Evolutionary conservation across 106 monocot species (phyloP), one percentile per base, ranked within the genome.

Genomic region (Agapanthus africanus): DNA sequence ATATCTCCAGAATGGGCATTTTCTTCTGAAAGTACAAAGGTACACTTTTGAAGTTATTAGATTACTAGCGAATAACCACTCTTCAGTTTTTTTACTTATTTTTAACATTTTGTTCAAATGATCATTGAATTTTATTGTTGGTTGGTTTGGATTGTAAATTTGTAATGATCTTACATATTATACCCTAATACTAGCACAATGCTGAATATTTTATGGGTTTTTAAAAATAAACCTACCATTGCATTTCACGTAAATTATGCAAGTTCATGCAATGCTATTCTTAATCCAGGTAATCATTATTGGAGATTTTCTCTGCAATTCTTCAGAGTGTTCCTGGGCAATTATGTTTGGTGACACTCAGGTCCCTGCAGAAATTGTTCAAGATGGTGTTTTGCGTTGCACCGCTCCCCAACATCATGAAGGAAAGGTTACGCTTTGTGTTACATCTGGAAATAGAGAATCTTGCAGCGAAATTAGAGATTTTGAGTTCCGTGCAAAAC

Each of bases 1-100:
- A 78, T 94, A 26, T 85, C 81, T 59, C 95, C 95, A 41, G 95
- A 95, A 77, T 91, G 95, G 91, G 79, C 88, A 74, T 88, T 76
- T 78, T 86, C 86, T 25, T 78, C 23, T 67, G 88, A 86, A 50
- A 85, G 51, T 32, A 83, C 82, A 18, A 84, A 91, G 91, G 86
- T 91, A 69, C 13, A 40, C 54, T 54, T 26, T 3, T 51, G 23
- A 54, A 54, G 54, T 15, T 54, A 27, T 28, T 50, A 54, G 0
- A 28, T 54, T 28, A 54, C 27, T 54, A 6, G 28, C 2, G 27
- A 54, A 1, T 52, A 52, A 52, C 25, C 22, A 21, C 0, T 54
- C 25, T 54, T 54, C 13, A 26, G 4, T 54, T 54, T 54, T 0
- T 54, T 19, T 9, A 27, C 28, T 54, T 7, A 7, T 54, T 54